Evolutionary conservation across 176 grass and related monocot genomes (phyloP), one percentile per base, ranked within the genome.

Genomic region (Dendrocalamus sinicus): DNA sequence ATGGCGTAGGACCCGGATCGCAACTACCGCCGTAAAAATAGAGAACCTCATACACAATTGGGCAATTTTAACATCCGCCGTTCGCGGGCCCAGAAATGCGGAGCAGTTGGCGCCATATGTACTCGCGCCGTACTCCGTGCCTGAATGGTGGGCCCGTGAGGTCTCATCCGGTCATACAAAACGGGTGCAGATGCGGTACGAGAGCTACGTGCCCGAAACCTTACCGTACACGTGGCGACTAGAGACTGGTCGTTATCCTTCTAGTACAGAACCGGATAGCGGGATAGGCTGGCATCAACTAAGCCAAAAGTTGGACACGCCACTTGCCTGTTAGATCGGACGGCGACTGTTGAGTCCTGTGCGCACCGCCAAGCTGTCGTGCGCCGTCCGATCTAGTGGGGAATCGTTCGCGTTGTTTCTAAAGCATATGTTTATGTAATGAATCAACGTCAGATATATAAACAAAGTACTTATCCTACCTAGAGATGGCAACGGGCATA

Each of bases 1-100:
- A 35, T 2, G 2, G 3, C 0, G 0, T 32, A 32, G 0, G 0
- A 2, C 32, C 0, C 32, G 32, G 32, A 32, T 32, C 2, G 2
- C 32, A 3, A 32, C 32, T 3, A 0, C 32, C 2, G 2, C 32
- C 32, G 32, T 32, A 41, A 41, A 7, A 7, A 41, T 3, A 22
- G n/a, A 60, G 58, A n/a, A 23, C n/a, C 58, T 61, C 1, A 4
- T 12, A 61, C 22, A 24, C 22, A 60, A 12, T 12, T 60, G 8
- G 58, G 1, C n/a, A 24, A 1, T 22, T 61, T 61, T 24, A 23
- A 61, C 58, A 11, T 4, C 12, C 12, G 26, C 61, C 61, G 4
- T 28, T 14, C 24, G 11, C 1, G 61, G 61, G 61, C 24, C 61
- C 24, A 30, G 61, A 64, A 64, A 24, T 13, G 12, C 61, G 1